These are phyloP conservation scores for Typha latifolia DNA, from an alignment of 176 grass and related monocot species.

Conservation along the genomic window DNA sequence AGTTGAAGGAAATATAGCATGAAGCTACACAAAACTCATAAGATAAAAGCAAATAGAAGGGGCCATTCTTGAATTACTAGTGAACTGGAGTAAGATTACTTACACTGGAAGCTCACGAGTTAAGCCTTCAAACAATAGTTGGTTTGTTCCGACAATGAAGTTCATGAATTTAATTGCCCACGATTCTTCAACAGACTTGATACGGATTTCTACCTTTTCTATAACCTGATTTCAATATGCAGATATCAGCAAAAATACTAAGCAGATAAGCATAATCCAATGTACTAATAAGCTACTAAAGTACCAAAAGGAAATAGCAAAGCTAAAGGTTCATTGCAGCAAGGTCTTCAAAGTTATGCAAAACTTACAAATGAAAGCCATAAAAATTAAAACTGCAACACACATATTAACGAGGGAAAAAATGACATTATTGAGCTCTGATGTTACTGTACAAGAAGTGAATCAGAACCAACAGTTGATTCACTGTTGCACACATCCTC, in stretches of 20 bases:
- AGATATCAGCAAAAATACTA: neutral
- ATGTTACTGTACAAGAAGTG: no score
- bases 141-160: slow-evolving; percentile 63
- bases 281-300: neutral
- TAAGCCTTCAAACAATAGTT: slow-evolving; percentile 67
- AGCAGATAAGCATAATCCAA: neutral
- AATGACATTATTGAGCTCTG: no score
- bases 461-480: no score
- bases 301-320: no score
- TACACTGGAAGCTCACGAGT: slow-evolving; percentile 86
- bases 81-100: slow-evolving; percentile 14
- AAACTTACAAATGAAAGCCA: no score
- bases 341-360: no score
- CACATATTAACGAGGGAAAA: no score
- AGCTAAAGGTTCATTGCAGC: no score
- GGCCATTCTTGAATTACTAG: neutral
- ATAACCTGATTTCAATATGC: slow-evolving; percentile 41
- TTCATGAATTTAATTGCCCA: slow-evolving; percentile 79
- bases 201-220: slow-evolving; percentile 43
- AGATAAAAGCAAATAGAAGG: neutral
- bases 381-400: no score
- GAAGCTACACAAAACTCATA: neutral
- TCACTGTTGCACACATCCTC: no score
- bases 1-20: neutral
- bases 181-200: slow-evolving; percentile 50